Percentiles rank a stretch among this genome's conserved stretches.
Evolutionary conservation across 129 eudicot species (phyloP).

Genomic region (Flaveria ramosissima): DNA sequence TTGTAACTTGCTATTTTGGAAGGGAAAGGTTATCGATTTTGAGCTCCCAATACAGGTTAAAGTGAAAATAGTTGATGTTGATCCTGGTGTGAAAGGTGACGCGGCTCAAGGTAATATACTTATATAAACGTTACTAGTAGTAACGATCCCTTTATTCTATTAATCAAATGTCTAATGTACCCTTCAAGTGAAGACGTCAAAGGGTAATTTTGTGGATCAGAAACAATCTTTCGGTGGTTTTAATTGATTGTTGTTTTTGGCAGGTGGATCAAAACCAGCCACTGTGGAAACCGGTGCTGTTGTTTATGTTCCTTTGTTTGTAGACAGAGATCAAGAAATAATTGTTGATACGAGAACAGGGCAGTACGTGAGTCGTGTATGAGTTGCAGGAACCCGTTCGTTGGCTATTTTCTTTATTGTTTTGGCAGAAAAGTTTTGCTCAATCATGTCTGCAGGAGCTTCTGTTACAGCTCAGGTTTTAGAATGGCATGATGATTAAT

Average conservation of each 20-base stretch:
- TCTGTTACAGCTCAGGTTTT: constrained; percentile 4
- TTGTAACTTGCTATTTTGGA: constrained; percentile 90
- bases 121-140: no score
- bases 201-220: background rate
- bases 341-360: constrained; percentile 88
- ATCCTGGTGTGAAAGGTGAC: constrained; percentile 88
- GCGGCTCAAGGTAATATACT: constrained; percentile 80
- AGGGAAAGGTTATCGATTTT: constrained; percentile 83
- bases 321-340: constrained; percentile 61
- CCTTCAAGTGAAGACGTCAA: background rate
- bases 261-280: constrained; percentile 91
- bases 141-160: no score
- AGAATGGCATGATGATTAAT: constrained; percentile 4
- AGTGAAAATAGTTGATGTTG: constrained; percentile 64
- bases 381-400: constrained; percentile 1
- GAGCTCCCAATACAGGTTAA: constrained; percentile 82
- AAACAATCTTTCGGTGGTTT: background rate
- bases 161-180: background rate
- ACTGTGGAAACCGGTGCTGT: constrained; percentile 88
- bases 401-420: background rate
- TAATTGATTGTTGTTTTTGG: constrained; percentile 12
- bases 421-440: constrained; percentile 11
- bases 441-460: constrained; percentile 21
- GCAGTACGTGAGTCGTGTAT: constrained; percentile 78
- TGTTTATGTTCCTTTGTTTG: constrained; percentile 84